phyloP scores from a whole-genome alignment of 768 basidiomycete species.

The Porpolomopsis calyptriformis region DNA sequence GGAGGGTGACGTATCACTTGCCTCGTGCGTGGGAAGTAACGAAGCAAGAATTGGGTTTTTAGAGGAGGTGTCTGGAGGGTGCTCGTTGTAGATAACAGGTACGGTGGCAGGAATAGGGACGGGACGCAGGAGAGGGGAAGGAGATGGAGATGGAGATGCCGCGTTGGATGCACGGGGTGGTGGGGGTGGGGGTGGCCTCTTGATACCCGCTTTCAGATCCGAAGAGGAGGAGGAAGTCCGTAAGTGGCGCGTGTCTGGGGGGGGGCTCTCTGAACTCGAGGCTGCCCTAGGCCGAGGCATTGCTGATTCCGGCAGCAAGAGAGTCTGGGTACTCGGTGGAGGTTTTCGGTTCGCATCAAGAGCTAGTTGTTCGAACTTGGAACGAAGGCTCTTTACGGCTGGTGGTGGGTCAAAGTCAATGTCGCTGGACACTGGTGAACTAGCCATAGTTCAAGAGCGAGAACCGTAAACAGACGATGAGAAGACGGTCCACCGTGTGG shows the following conservation, averaged over 20 bases:
- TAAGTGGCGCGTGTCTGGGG: constrained; percentile 23
- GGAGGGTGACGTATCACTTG: constrained; percentile 12
- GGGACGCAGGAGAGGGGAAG: constrained; percentile 44
- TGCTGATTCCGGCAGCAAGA: constrained; percentile 20
- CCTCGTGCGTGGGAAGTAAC: constrained; percentile 2
- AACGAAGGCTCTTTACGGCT: constrained; percentile 60
- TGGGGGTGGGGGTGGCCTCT: constrained; percentile 50
- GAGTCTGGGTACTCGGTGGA: constrained; percentile 13
- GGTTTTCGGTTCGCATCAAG: constrained; percentile 20
- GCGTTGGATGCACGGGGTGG: constrained; percentile 31
- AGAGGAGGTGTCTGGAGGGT: background rate
- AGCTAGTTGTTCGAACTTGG: constrained; percentile 62
- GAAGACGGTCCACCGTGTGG: too few species aligned
- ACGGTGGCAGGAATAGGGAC: constrained; percentile 14
- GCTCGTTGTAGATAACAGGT: background rate
- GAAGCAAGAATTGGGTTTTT: background rate
- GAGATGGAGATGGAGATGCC: constrained; percentile 25
- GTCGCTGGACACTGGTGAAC: too few species aligned
- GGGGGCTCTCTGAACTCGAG: constrained; percentile 22
- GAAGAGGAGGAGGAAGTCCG: constrained; percentile 43
- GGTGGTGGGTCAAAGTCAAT: constrained; percentile 22
- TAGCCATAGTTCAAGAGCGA: too few species aligned
- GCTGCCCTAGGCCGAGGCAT: constrained; percentile 33
- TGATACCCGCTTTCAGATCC: constrained; percentile 35
- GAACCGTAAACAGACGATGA: too few species aligned